phyloP scores from a whole-genome alignment of 192 early-diverging fungal genomes.

The Coemansia sp. region DNA sequence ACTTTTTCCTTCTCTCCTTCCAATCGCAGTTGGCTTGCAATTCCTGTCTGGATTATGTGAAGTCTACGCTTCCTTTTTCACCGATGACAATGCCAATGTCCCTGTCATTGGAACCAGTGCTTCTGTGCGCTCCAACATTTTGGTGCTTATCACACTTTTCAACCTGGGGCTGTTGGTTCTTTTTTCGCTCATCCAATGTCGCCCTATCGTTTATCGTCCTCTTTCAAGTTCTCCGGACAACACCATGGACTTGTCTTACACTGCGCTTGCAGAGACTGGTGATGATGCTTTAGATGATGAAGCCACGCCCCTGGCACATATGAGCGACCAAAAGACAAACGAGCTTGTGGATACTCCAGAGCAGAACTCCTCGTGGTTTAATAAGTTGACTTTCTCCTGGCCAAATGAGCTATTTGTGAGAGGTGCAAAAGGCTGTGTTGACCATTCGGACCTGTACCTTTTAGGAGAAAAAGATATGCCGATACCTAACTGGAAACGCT shows the following conservation, averaged over 20 bases:
- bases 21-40: conserved; percentile 9
- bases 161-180: not conserved
- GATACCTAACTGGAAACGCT: no score
- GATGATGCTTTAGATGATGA: conserved; percentile 60
- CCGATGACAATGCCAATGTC: not conserved
- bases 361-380: not conserved
- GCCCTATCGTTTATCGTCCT: conserved; percentile 23
- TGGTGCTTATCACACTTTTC: conserved; percentile 9
- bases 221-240: conserved; percentile 16
- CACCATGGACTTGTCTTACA: conserved; percentile 25
- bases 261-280: conserved; percentile 42
- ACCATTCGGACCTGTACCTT: no score
- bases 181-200: conserved; percentile 18
- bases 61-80: conserved; percentile 24
- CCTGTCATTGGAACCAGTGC: conserved; percentile 21
- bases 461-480: no score
- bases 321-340: not conserved
- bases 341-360: not conserved
- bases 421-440: not conserved
- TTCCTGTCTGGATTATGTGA: conserved; percentile 13
- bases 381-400: not conserved
- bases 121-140: conserved; percentile 16
- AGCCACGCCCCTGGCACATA: conserved; percentile 34
- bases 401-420: conserved; percentile 48
- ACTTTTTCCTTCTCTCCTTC: conserved; percentile 25